Conservation (phyloP, 345 rosid genomes). For the Populus davidiana region DNA sequence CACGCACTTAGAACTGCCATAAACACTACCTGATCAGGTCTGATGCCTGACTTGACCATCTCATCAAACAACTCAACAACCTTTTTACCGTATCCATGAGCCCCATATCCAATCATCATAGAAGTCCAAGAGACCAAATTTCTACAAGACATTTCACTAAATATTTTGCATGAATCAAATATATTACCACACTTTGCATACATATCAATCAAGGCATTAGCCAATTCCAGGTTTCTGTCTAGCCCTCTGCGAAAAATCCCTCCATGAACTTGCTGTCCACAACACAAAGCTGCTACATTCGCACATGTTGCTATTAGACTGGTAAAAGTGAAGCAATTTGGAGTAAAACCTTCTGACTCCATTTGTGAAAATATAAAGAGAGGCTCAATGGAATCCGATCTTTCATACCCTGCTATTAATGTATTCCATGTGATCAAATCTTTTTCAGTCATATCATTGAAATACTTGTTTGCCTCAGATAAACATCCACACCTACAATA, state of each 20-base stretch:
- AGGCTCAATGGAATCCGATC: slow-evolving; percentile 48
- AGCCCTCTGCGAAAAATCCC: slow-evolving; percentile 58
- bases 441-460: slow-evolving; percentile 65
- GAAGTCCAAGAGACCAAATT: slow-evolving; percentile 89
- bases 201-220: slow-evolving; percentile 81
- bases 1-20: slow-evolving; percentile 89
- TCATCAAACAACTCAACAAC: slow-evolving; percentile 69
- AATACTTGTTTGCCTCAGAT: slow-evolving; percentile 54
- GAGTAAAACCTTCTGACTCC: slow-evolving; percentile 60
- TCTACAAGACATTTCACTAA: slow-evolving; percentile 42
- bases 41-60: slow-evolving; percentile 66
- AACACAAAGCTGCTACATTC: slow-evolving; percentile 56
- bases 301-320: slow-evolving; percentile 74
- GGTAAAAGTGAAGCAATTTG: slow-evolving; percentile 75
- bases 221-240: slow-evolving; percentile 47
- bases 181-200: slow-evolving; percentile 86
- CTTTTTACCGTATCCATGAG: slow-evolving; percentile 71
- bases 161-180: slow-evolving; percentile 50
- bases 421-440: slow-evolving; percentile 87
- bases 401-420: slow-evolving; percentile 68
- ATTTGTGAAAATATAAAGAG: slow-evolving; percentile 58
- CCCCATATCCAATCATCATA: slow-evolving; percentile 90
- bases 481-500: slow-evolving; percentile 75
- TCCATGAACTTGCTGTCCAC: slow-evolving; percentile 86
- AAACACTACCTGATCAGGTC: slow-evolving; percentile 75